phyloP scores from a whole-genome alignment of 805 yeast species.

The Wickerhamomyces rabaulensis region DNA sequence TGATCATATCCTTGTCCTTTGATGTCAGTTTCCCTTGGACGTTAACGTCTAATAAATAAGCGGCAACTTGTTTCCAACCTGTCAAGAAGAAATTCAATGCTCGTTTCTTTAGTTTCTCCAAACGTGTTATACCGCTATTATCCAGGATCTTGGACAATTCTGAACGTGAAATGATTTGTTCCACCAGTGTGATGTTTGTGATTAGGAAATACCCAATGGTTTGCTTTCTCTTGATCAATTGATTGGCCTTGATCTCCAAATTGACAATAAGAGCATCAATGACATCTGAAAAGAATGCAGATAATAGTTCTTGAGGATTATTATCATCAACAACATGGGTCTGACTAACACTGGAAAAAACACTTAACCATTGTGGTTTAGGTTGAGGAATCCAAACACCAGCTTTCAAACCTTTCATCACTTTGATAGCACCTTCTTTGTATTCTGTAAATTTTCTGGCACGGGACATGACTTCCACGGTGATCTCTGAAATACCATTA shows the following conservation, averaged over 20 bases:
- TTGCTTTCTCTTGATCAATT: slow-evolving; percentile 27
- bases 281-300: slow-evolving; percentile 70
- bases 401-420: slow-evolving; percentile 46
- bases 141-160: slow-evolving; percentile 53
- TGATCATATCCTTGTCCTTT: slow-evolving; percentile 77
- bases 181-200: slow-evolving; percentile 69
- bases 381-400: slow-evolving; percentile 68
- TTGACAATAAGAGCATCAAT: slow-evolving; percentile 67
- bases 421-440: slow-evolving; percentile 42
- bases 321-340: slow-evolving; percentile 32
- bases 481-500: slow-evolving; percentile 63
- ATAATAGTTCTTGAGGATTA: slow-evolving; percentile 47
- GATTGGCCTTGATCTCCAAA: slow-evolving; percentile 55
- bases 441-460: slow-evolving; percentile 62
- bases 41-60: slow-evolving; percentile 75
- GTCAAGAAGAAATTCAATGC: slow-evolving; percentile 66
- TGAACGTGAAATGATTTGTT: slow-evolving; percentile 61
- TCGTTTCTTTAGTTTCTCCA: slow-evolving; percentile 66
- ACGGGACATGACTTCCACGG: slow-evolving; percentile 67
- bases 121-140: slow-evolving; percentile 51
- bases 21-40: slow-evolving; percentile 52
- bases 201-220: slow-evolving; percentile 65
- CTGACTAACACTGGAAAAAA: slow-evolving; percentile 44
- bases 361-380: slow-evolving; percentile 47
- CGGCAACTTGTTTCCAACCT: slow-evolving; percentile 78